phyloP scores from a whole-genome alignment of 169 alveolate genomes.

The Plasmodium gallinaceum region DNA sequence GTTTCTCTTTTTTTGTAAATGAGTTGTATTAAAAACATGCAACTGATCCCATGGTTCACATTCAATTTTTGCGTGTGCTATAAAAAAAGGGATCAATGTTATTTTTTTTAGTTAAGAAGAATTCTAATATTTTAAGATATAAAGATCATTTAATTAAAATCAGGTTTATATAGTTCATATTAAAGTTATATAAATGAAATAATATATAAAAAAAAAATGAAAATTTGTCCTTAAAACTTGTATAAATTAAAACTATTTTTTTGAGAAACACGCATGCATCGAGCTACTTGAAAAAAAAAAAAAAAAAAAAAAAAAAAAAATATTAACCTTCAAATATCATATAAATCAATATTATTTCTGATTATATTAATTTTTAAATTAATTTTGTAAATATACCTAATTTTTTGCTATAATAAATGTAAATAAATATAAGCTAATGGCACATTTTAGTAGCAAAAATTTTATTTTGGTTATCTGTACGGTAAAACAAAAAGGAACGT shows the following conservation, averaged over 20 bases:
- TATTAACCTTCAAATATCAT: no score
- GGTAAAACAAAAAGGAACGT: no score
- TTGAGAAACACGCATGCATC: constrained; percentile 51
- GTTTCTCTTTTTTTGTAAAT: constrained; percentile 7
- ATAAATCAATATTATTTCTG: no score
- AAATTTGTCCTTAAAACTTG: background rate
- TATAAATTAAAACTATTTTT: constrained; percentile 7
- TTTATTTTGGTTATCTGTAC: no score
- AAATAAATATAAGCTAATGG: no score
- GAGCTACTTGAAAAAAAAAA: constrained; percentile 34
- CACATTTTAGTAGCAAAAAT: no score
- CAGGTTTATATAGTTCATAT: background rate
- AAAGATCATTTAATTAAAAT: background rate
- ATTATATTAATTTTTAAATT: no score
- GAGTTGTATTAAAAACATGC: constrained; percentile 57
- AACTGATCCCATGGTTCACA: constrained; percentile 33
- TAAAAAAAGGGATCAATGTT: constrained; percentile 65
- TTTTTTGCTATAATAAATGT: no score
- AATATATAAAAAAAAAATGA: background rate
- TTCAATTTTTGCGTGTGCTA: constrained; percentile 28
- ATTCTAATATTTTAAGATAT: background rate
- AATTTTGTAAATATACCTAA: no score
- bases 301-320: constrained; percentile 24
- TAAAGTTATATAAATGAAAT: background rate
- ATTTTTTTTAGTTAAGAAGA: constrained; percentile 17